Evolutionary conservation across 2,329 filamentous ascomycete species (phyloP).

Genomic region (Ceratocystiopsis brevicomis): DNA sequence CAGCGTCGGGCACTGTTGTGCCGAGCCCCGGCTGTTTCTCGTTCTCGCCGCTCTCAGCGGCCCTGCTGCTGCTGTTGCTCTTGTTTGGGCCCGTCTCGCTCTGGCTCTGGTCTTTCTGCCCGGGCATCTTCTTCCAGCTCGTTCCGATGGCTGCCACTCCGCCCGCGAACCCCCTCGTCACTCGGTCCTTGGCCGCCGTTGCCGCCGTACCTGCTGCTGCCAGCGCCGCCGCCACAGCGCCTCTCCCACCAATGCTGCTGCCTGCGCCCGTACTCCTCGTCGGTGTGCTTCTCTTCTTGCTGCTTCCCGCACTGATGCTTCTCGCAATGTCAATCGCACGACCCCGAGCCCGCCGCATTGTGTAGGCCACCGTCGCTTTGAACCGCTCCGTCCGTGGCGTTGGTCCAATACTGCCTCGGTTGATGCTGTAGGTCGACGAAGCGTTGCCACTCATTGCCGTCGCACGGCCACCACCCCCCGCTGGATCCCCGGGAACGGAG

Average conservation of each 20-base stretch:
- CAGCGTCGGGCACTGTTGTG: constrained; percentile 19
- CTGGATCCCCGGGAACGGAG: constrained; percentile 20
- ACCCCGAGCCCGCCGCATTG: constrained; percentile 17
- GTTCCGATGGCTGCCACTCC: too few species aligned
- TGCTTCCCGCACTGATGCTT: too few species aligned
- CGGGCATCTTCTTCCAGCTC: too few species aligned
- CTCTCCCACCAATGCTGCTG: constrained; percentile 10
- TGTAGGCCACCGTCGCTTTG: constrained; percentile 20
- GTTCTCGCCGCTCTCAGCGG: background rate
- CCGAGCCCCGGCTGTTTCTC: constrained; percentile 10
- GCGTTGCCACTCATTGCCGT: constrained; percentile 12
- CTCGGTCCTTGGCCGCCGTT: constrained; percentile 18
- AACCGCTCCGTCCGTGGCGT: constrained; percentile 25
- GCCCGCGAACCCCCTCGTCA: too few species aligned
- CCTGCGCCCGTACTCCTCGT: constrained; percentile 3
- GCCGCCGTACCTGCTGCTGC: constrained; percentile 12
- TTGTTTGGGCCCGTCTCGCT: background rate
- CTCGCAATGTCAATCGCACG: constrained; percentile 14
- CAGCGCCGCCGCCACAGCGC: background rate
- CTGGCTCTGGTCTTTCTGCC: too few species aligned
- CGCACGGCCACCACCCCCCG: background rate
- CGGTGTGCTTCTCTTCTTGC: constrained; percentile 14
- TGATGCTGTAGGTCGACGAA: constrained; percentile 19
- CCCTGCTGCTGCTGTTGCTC: constrained; percentile 11
- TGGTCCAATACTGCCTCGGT: constrained; percentile 28